Conservation (phyloP, 768 basidiomycete species). For the Lentinula boryana region DNA sequence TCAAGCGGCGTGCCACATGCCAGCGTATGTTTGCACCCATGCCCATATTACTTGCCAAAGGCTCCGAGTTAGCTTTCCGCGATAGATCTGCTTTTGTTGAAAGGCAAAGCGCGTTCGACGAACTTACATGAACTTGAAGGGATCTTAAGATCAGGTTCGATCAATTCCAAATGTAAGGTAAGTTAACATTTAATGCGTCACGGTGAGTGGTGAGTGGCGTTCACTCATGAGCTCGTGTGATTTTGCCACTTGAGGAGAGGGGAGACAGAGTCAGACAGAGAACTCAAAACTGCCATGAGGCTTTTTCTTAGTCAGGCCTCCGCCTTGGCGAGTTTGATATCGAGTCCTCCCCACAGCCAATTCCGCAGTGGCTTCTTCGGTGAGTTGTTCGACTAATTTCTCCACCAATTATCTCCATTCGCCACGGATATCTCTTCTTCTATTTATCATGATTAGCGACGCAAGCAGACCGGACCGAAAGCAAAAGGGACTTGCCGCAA, state of each 20-base stretch:
- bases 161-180: not conserved
- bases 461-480: not conserved
- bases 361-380: not conserved
- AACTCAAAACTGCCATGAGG: not conserved
- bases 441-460: not conserved
- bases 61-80: not conserved
- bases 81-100: not conserved
- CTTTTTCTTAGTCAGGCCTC: not conserved
- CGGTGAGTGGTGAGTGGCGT: not conserved
- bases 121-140: not conserved
- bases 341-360: no score
- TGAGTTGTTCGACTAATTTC: not conserved
- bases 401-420: not conserved
- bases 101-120: not conserved
- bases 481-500: not conserved
- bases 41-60: not conserved
- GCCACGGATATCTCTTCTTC: not conserved
- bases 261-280: not conserved
- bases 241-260: not conserved
- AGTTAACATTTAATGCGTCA: not conserved
- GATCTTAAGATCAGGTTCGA: not conserved
- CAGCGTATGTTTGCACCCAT: not conserved
- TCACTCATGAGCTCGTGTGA: not conserved
- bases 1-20: not conserved
- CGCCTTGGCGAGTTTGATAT: no score